phyloP scores from a whole-genome alignment of 768 basidiomycete species.

The Boletus vermiculosoides region DNA sequence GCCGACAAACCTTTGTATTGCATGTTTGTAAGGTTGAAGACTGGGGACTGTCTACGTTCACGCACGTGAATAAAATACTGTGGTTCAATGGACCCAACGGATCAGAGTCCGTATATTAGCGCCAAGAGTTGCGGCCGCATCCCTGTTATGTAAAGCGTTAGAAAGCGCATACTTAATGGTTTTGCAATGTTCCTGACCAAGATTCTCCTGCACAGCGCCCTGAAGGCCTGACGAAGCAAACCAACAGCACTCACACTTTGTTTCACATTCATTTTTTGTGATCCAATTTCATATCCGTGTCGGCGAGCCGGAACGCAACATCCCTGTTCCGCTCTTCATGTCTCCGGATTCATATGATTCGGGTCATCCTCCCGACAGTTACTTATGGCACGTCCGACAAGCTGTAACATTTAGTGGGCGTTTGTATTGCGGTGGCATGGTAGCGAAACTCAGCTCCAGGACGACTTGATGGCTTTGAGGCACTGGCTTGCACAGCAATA shows the following conservation, averaged over 20 bases:
- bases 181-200: not conserved
- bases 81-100: not conserved
- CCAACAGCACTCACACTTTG: not conserved
- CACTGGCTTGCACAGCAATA: constrained; percentile 10
- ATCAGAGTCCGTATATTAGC: not conserved
- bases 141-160: no score
- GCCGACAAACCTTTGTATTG: not conserved
- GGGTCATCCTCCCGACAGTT: not conserved
- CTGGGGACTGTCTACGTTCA: not conserved
- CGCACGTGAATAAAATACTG: no score
- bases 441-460: constrained; percentile 2
- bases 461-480: not conserved
- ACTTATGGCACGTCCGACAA: not conserved
- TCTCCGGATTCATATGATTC: not conserved
- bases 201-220: not conserved
- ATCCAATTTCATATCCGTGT: not conserved
- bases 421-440: not conserved
- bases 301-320: not conserved
- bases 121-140: not conserved
- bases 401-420: not conserved
- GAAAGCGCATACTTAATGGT: no score
- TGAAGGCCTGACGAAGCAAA: constrained; percentile 4
- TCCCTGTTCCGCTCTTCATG: not conserved
- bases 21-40: not conserved
- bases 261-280: not conserved